Evolutionary conservation across 495 filamentous ascomycete genomes (phyloP).

Genomic region (Annulohypoxylon moriforme): DNA sequence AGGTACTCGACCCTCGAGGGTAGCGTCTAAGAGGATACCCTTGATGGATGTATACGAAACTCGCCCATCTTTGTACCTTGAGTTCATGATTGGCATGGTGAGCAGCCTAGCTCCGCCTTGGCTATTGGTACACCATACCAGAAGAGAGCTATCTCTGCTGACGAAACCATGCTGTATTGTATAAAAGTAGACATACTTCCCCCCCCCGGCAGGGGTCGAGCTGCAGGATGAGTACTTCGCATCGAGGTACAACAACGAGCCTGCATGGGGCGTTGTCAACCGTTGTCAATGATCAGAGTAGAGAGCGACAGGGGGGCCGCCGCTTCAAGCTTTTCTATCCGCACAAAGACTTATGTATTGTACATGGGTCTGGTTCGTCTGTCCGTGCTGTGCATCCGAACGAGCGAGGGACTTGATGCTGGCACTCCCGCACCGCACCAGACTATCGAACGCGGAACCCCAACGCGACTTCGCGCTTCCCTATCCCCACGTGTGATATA

Average conservation of each 20-base stretch:
- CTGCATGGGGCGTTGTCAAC: constrained; percentile 42
- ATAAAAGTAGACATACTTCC: constrained; percentile 40
- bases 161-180: constrained; percentile 39
- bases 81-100: constrained; percentile 42
- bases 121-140: constrained; percentile 40
- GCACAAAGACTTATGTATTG: constrained; percentile 33
- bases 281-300: constrained; percentile 34
- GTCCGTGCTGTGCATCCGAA: constrained; percentile 41
- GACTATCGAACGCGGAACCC: constrained; percentile 28
- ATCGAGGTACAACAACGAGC: constrained; percentile 42
- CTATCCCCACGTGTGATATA: constrained; percentile 33
- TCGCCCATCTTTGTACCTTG: constrained; percentile 39
- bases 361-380: constrained; percentile 31
- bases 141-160: constrained; percentile 38
- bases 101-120: constrained; percentile 43
- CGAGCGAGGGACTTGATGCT: constrained; percentile 34
- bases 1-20: constrained; percentile 46
- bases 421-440: constrained; percentile 37
- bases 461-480: constrained; percentile 39
- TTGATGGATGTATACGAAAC: constrained; percentile 42
- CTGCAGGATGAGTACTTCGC: constrained; percentile 39
- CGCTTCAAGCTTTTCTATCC: constrained; percentile 46
- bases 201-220: constrained; percentile 21
- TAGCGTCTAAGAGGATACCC: constrained; percentile 36
- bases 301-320: constrained; percentile 36